Base-by-base conservation (phyloP, 2,329 filamentous ascomycete genomes). In the Calonectria pteridis region DNA sequence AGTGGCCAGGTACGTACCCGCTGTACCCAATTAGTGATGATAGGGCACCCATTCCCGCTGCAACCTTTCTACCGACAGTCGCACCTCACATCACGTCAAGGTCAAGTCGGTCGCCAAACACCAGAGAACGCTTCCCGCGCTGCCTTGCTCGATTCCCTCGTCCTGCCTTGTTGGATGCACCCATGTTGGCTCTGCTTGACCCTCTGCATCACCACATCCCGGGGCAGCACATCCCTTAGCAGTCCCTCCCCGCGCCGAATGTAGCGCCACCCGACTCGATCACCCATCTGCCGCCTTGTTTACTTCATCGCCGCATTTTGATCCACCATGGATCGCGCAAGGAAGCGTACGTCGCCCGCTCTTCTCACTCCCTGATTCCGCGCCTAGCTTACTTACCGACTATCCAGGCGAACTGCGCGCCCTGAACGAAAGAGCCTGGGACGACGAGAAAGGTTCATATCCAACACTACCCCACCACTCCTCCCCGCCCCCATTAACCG, bases 401-500 rank as follows among this genome's bases (percentile, higher is more conserved):
- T 67, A 50, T 51, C 7, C 83, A 98, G 95, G 95, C 88, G 94
- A 98, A 88, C 90, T 98, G 86, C 94, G 95, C 88, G 91, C 94
- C 87, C 89, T 97, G 82, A 99, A 99, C 85, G 90, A 92, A 83
- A 91, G 92, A 86, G 94, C 94, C 75, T 99, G 97, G 97, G 90
- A 94, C 83, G 96, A 95, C 82, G 95, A 98, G 81, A 93, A 91
- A 89, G 94, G 96, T 98, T 75, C 50, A 76, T 73, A 74, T 71
- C 63, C 72, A 68, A 67, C 69, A 66, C 50, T 68, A 75, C 75
- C 75, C 72, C 76, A 71, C 69, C 71, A 74, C 71, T 53, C 63
- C 46, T 63, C 72, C 55, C 76, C 72, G 33, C 68, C 71, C 65
- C 73, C 73, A 40, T 71, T 81, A 49, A 79, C 75, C 50, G 20